Evolutionary conservation across 2,329 filamentous ascomycete species (phyloP).

Genomic region (Mycosphaerella sp.): DNA sequence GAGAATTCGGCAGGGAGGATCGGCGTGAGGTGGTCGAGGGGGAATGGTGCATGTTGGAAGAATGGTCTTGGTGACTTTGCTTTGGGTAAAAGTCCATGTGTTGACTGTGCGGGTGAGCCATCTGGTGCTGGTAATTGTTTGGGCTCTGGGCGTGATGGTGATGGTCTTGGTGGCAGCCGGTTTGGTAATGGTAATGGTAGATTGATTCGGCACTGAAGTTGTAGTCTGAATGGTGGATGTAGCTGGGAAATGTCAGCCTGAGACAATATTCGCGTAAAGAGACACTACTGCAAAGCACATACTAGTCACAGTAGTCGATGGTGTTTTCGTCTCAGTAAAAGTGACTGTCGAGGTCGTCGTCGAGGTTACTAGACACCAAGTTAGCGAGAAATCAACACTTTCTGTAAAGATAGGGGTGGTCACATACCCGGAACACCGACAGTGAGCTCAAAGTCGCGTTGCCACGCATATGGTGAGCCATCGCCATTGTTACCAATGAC

Average conservation of each 20-base stretch:
- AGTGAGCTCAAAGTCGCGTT: conserved; percentile 37
- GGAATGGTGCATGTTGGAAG: conserved; percentile 34
- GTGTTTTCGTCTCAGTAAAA: conserved; percentile 16
- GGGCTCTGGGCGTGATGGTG: conserved; percentile 23
- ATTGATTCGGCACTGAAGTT: conserved; percentile 23
- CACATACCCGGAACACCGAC: conserved; percentile 29
- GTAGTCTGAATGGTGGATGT: conserved; percentile 15
- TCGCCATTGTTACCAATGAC: conserved; percentile 41
- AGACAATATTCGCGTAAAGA: no score
- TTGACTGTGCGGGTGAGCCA: conserved; percentile 29
- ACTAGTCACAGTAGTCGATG: conserved; percentile 14
- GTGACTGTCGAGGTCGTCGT: conserved; percentile 19
- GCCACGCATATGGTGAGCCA: conserved; percentile 41
- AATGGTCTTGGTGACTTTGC: conserved; percentile 29
- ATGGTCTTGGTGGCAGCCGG: conserved; percentile 25
- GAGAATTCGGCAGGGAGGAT: conserved; percentile 23
- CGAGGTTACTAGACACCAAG: not conserved
- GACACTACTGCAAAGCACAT: not conserved
- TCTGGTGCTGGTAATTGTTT: conserved; percentile 20
- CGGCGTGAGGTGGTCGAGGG: conserved; percentile 2
- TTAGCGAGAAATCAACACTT: not conserved
- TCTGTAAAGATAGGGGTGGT: no score
- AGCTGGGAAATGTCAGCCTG: not conserved
- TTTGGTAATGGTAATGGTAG: conserved; percentile 20
- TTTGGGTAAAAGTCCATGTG: conserved; percentile 20